Conservation (phyloP, 2,329 filamentous ascomycete genomes). For the Fusarium graminum region DNA sequence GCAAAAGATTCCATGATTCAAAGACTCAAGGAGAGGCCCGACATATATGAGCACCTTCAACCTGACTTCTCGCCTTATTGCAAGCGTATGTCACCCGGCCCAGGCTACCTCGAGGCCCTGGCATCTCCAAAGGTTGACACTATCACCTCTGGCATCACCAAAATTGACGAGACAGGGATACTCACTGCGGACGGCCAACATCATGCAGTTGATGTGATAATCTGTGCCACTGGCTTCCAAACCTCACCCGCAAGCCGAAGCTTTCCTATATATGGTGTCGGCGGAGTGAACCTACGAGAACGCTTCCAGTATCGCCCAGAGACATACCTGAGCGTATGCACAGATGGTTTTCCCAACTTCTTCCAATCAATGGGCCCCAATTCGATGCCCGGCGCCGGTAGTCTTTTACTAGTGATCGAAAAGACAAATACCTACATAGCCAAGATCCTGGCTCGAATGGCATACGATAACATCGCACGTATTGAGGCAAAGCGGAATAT, state of each 20-base stretch:
- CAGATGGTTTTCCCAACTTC: slow-evolving; percentile 22
- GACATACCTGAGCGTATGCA: slow-evolving; percentile 26
- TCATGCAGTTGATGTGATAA: slow-evolving; percentile 4
- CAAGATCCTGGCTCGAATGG: slow-evolving; percentile 19
- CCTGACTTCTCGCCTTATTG: slow-evolving; percentile 25
- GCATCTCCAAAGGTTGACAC: slow-evolving; percentile 22
- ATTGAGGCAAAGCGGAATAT: slow-evolving; percentile 10
- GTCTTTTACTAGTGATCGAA: slow-evolving; percentile 13
- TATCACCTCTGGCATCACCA: slow-evolving; percentile 1
- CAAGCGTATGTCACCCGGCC: slow-evolving; percentile 19
- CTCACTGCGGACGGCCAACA: slow-evolving; percentile 4
- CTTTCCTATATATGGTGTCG: slow-evolving; percentile 21
- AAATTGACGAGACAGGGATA: slow-evolving; percentile 1
- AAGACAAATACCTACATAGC: slow-evolving; percentile 22
- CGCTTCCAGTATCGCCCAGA: slow-evolving; percentile 23
- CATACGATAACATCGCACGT: slow-evolving; percentile 7
- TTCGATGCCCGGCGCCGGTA: neutral
- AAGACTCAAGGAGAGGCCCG: slow-evolving; percentile 1
- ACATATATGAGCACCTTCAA: slow-evolving; percentile 12
- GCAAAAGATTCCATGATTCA: slow-evolving; percentile 15
- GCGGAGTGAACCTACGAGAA: slow-evolving; percentile 6
- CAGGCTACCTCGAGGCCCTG: slow-evolving; percentile 18
- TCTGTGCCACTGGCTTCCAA: slow-evolving; percentile 24
- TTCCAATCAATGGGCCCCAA: slow-evolving; percentile 27
- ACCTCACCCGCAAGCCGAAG: slow-evolving; percentile 17